A percentile compares a stretch with the other conserved stretches of the same genome.
These are phyloP conservation scores for Clonostachys chloroleuca DNA, from an alignment of 2,329 filamentous ascomycete species.

Conservation along the genomic window DNA sequence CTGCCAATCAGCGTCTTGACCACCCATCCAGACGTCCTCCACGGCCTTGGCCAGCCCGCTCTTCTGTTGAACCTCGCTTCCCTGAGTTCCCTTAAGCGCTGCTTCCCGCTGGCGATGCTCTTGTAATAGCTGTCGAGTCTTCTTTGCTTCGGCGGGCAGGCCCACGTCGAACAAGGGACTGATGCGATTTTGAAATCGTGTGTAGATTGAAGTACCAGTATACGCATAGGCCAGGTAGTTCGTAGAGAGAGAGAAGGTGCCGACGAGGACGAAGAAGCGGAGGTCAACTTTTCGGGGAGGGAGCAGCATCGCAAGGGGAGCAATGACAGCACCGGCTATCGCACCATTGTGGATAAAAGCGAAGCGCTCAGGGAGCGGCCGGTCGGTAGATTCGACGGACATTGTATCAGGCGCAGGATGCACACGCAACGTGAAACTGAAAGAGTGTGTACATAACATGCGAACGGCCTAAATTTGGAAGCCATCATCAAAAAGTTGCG, in stretches of 20 bases:
- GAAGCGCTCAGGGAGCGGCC: slow-evolving; percentile 3
- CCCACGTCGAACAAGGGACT: slow-evolving; percentile 36
- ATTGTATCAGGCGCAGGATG: too few species aligned
- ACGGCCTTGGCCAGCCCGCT: slow-evolving; percentile 23
- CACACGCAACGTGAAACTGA: too few species aligned
- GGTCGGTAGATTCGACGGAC: too few species aligned
- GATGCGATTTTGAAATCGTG: slow-evolving; percentile 40
- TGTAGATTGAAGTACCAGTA: slow-evolving; percentile 46
- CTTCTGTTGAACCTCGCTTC: slow-evolving; percentile 17
- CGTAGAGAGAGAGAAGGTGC: slow-evolving; percentile 45
- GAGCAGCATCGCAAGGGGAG: slow-evolving; percentile 41
- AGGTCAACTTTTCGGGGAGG: slow-evolving; percentile 47
- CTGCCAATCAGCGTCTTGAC: slow-evolving; percentile 49
- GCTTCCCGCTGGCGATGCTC: slow-evolving; percentile 31
- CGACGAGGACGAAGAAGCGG: slow-evolving; percentile 43
- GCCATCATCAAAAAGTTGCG: too few species aligned
- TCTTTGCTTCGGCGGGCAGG: slow-evolving; percentile 51
- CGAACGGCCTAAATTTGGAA: too few species aligned
- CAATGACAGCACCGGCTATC: slow-evolving; percentile 39
- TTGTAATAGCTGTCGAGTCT: slow-evolving; percentile 39
- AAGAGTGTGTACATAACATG: too few species aligned
- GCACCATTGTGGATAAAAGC: slow-evolving; percentile 40
- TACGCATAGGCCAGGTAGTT: slow-evolving; percentile 54
- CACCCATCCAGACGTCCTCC: slow-evolving; percentile 54
- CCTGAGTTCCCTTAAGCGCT: slow-evolving; percentile 7